Percentiles rank a stretch among this genome's conserved stretches.
These are phyloP conservation scores for Crepidotus variabilis DNA, from an alignment of 768 basidiomycete genomes.

Conservation along the genomic window DNA sequence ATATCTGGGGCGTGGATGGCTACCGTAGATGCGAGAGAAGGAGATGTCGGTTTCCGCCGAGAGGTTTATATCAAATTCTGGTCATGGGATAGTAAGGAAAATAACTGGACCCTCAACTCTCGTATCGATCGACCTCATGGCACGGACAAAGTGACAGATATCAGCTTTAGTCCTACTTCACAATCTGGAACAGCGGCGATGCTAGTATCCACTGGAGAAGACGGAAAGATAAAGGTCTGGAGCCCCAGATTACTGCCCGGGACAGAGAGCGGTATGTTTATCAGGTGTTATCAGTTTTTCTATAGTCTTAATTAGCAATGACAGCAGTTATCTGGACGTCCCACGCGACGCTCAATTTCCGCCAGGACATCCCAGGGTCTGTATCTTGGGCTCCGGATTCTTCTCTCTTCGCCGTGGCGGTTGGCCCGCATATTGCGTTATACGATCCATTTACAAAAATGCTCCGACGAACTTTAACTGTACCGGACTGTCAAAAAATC, in stretches of 20 bases:
- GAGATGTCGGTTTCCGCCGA: slow-evolving; percentile 57
- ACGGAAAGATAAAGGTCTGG: slow-evolving; percentile 83
- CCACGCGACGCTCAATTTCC: slow-evolving; percentile 69
- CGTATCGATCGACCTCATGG: slow-evolving; percentile 89
- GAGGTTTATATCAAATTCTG: slow-evolving; percentile 89
- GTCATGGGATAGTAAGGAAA: slow-evolving; percentile 69
- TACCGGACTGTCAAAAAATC: slow-evolving; percentile 46
- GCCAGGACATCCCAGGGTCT: slow-evolving; percentile 60
- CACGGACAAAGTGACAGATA: slow-evolving; percentile 48
- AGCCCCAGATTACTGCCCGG: slow-evolving; percentile 38
- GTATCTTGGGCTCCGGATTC: slow-evolving; percentile 82
- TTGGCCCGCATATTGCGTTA: slow-evolving; percentile 63
- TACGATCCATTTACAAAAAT: slow-evolving; percentile 68
- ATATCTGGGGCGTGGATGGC: slow-evolving; percentile 86
- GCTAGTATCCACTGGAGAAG: slow-evolving; percentile 73
- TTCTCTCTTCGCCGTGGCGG: slow-evolving; percentile 75
- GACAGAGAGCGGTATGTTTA: slow-evolving; percentile 7
- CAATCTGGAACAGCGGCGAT: slow-evolving; percentile 28
- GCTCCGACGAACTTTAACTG: slow-evolving; percentile 56
- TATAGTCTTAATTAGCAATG: neutral
- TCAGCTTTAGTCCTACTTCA: slow-evolving; percentile 62
- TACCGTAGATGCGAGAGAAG: slow-evolving; percentile 75
- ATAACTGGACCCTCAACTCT: slow-evolving; percentile 77
- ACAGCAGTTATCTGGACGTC: slow-evolving; percentile 72
- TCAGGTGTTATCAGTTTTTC: slow-evolving; percentile 23